phyloP scores from a whole-genome alignment of 768 basidiomycete genomes.

The Hypholoma sublateritium region DNA sequence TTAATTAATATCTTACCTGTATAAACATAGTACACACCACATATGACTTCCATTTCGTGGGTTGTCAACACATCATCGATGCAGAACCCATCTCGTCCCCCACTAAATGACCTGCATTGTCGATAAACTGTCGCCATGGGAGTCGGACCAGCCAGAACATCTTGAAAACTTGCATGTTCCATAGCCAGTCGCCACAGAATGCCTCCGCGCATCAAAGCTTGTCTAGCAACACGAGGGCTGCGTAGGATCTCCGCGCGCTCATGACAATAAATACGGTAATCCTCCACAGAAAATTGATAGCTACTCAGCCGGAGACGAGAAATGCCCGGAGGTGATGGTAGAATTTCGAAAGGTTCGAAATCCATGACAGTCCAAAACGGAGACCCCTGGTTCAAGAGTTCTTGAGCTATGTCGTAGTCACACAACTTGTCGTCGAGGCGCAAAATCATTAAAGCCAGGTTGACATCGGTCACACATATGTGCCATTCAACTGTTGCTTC shows the following conservation, averaged over 20 bases:
- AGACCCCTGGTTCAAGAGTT: too few relatives aligned
- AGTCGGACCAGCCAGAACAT: background rate
- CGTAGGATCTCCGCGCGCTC: background rate
- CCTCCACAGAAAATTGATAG: background rate
- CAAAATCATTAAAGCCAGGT: background rate
- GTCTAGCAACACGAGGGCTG: background rate
- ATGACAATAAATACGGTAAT: background rate
- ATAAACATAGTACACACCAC: background rate
- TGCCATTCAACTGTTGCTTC: background rate
- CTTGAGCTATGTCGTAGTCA: background rate
- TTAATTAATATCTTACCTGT: background rate
- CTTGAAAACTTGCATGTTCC: background rate
- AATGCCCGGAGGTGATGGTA: too few relatives aligned
- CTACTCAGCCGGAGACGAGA: background rate
- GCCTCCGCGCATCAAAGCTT: background rate
- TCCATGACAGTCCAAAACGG: too few relatives aligned
- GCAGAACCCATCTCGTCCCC: background rate
- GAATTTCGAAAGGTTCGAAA: too few relatives aligned
- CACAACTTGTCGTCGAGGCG: background rate
- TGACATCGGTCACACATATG: background rate
- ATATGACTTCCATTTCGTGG: background rate
- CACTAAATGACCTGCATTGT: background rate
- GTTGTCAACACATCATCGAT: background rate
- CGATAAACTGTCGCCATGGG: background rate
- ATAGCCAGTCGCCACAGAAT: background rate